Conservation (phyloP, 129 eudicot genomes). For the Tagetes patula region DNA sequence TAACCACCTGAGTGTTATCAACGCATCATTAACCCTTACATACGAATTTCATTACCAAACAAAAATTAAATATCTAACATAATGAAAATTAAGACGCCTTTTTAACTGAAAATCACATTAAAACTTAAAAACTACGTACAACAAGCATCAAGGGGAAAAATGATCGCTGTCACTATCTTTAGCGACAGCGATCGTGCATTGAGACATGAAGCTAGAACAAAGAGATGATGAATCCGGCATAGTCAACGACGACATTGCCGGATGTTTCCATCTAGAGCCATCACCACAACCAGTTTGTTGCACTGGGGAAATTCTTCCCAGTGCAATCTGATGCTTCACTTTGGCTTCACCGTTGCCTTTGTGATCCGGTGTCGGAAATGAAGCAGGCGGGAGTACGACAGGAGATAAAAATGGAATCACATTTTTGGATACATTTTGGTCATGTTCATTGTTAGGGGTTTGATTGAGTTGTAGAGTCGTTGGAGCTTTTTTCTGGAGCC, state of each 20-base stretch:
- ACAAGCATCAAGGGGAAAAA: not conserved
- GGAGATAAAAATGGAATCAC: slow-evolving; percentile 41
- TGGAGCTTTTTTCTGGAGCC: slow-evolving; percentile 37
- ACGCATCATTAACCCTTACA: too few species aligned
- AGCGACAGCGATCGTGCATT: slow-evolving; percentile 23
- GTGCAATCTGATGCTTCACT: slow-evolving; percentile 15
- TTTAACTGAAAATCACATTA: not conserved
- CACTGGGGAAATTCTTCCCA: not conserved
- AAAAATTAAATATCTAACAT: not conserved
- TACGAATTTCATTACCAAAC: not conserved
- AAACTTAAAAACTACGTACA: not conserved
- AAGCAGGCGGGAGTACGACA: slow-evolving; percentile 22
- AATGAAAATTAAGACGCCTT: not conserved
- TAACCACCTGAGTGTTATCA: too few species aligned
- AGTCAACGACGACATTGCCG: slow-evolving; percentile 18
- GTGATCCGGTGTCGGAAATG: not conserved
- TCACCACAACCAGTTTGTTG: not conserved
- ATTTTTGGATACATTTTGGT: slow-evolving; percentile 2
- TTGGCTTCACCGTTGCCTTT: not conserved
- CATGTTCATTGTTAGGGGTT: not conserved
- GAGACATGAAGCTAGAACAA: slow-evolving; percentile 22
- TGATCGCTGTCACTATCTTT: not conserved
- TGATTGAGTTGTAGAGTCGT: slow-evolving; percentile 16
- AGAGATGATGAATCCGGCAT: slow-evolving; percentile 19
- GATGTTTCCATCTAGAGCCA: slow-evolving; percentile 27